Percentiles rank a stretch among this genome's conserved stretches.
Conservation (phyloP, 179 eudicot genomes). For the Beta macrorhiza region DNA sequence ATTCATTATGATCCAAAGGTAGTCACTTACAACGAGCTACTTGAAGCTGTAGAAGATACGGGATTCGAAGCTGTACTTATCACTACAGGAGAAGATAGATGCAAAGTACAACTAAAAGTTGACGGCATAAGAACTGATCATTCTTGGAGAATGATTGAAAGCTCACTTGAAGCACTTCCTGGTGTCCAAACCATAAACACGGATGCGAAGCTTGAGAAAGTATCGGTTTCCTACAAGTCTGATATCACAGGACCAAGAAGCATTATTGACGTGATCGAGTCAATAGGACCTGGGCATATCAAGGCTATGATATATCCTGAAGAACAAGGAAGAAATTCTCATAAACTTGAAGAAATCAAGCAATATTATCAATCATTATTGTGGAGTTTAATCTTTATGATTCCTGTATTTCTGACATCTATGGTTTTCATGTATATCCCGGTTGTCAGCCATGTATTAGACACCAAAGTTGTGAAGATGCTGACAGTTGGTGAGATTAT, state of each 20-base stretch:
- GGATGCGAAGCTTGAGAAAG: constrained; percentile 44
- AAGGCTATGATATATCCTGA: constrained; percentile 69
- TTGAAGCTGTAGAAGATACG: constrained; percentile 56
- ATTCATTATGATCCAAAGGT: constrained; percentile 64
- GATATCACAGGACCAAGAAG: constrained; percentile 80
- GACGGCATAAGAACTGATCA: constrained; percentile 51
- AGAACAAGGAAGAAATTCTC: constrained; percentile 51
- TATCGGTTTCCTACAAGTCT: constrained; percentile 67
- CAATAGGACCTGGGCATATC: constrained; percentile 46
- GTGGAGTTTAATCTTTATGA: constrained; percentile 89
- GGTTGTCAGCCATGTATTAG: constrained; percentile 52
- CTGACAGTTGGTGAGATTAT: constrained; percentile 64
- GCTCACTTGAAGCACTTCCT: constrained; percentile 62
- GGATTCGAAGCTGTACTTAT: constrained; percentile 77
- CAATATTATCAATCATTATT: constrained; percentile 55
- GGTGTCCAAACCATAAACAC: constrained; percentile 61
- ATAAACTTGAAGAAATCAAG: constrained; percentile 58
- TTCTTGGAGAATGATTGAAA: constrained; percentile 51
- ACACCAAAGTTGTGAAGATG: constrained; percentile 67
- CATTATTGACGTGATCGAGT: constrained; percentile 63
- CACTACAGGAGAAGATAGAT: constrained; percentile 65
- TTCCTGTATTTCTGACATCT: constrained; percentile 82
- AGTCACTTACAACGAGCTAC: constrained; percentile 42
- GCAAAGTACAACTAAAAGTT: constrained; percentile 60
- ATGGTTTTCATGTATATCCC: constrained; percentile 95